Conservation (phyloP, 768 basidiomycete species). For the Rhodocollybia butyracea region DNA sequence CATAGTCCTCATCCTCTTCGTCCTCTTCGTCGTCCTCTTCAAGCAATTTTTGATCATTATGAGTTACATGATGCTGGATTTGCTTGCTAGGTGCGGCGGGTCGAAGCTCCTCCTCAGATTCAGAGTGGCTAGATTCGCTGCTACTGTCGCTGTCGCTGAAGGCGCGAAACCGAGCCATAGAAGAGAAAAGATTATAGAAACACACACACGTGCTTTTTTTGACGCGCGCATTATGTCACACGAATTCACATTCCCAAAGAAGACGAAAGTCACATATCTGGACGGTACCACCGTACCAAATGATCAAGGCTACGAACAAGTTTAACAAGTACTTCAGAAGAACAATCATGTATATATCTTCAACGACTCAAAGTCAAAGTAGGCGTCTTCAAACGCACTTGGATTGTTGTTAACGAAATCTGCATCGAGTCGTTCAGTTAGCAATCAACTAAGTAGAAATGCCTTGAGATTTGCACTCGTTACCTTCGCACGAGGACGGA, state of each 20-base stretch:
- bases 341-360: slow-evolving; percentile 29
- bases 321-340: too few species aligned
- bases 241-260: too few species aligned
- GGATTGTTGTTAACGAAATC: slow-evolving; percentile 64
- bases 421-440: slow-evolving; percentile 19
- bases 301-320: too few species aligned
- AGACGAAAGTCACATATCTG: too few species aligned
- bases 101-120: slow-evolving; percentile 23
- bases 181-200: background rate
- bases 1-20: slow-evolving; percentile 15
- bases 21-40: slow-evolving; percentile 20
- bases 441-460: background rate
- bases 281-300: too few species aligned
- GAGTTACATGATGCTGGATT: background rate
- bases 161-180: slow-evolving; percentile 72
- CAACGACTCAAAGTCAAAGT: slow-evolving; percentile 60
- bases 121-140: slow-evolving; percentile 29
- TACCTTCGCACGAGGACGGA: slow-evolving; percentile 49
- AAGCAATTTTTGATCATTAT: slow-evolving; percentile 11
- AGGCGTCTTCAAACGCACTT: slow-evolving; percentile 53
- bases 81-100: background rate
- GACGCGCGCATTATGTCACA: too few species aligned
- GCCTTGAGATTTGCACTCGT: slow-evolving; percentile 14
- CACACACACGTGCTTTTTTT: background rate
- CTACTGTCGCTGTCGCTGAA: slow-evolving; percentile 35